Evolutionary conservation across 306 rosid genomes (phyloP).

Genomic region (Adenanthera pavonina): DNA sequence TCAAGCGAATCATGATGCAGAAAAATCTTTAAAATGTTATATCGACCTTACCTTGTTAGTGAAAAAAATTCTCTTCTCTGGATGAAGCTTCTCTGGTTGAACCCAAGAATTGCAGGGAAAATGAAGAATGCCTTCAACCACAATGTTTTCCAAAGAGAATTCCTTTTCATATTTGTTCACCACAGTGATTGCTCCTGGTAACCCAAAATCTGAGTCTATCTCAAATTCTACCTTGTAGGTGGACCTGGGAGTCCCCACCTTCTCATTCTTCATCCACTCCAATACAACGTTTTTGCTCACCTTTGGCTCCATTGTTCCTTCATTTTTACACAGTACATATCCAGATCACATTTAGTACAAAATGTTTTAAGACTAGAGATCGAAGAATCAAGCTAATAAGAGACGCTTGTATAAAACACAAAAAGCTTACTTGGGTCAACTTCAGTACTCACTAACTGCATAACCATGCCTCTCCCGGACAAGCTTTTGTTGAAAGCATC

Average conservation of each 20-base stretch:
- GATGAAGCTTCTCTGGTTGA: conserved; percentile 38
- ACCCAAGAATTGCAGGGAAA: conserved; percentile 51
- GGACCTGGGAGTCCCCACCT: not conserved
- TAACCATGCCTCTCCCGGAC: conserved; percentile 18
- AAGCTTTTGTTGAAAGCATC: not conserved
- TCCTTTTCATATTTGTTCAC: conserved; percentile 41
- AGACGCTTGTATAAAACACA: no score
- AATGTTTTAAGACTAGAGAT: no score
- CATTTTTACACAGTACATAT: not conserved
- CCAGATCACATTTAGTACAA: not conserved
- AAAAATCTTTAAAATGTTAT: no score
- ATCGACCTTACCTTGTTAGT: conserved; percentile 37
- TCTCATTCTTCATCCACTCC: conserved; percentile 25
- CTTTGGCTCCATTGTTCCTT: conserved; percentile 45
- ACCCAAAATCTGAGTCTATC: conserved; percentile 47
- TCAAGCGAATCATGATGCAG: not conserved
- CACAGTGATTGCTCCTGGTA: conserved; percentile 48
- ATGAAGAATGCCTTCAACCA: conserved; percentile 34
- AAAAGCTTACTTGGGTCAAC: conserved; percentile 38
- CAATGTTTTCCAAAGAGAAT: conserved; percentile 43
- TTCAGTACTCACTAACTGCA: conserved; percentile 48
- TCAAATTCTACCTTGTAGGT: conserved; percentile 42
- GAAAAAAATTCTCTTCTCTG: conserved; percentile 49
- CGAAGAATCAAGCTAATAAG: not conserved
- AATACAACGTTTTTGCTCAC: conserved; percentile 35